Evolutionary conservation across 192 early-diverging fungal genomes (phyloP).

Genomic region (Rhizoclosmatium sp.): DNA sequence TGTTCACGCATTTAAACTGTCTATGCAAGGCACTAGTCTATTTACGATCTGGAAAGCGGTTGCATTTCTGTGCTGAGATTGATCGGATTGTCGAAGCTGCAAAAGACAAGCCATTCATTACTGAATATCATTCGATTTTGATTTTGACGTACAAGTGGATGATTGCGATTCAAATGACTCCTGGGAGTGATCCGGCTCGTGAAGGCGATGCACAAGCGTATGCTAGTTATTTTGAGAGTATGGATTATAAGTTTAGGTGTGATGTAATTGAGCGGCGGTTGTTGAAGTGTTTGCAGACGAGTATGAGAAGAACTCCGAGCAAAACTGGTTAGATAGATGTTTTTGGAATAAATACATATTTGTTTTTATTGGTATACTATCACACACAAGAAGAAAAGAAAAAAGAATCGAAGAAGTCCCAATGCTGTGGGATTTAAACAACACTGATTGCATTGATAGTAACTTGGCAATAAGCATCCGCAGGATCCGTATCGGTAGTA

Average conservation of each 20-base stretch:
- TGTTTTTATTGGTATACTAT: too few species aligned
- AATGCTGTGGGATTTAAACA: neutral
- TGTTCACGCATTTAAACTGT: neutral
- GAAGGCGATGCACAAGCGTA: slow-evolving; percentile 8
- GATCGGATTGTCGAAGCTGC: neutral
- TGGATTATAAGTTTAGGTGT: slow-evolving; percentile 31
- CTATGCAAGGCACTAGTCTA: neutral
- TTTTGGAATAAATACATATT: too few species aligned
- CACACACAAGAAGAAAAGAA: too few species aligned
- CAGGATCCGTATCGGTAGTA: neutral
- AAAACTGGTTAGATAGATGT: too few species aligned
- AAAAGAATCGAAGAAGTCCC: too few species aligned
- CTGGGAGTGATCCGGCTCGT: neutral
- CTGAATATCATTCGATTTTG: slow-evolving; percentile 21
- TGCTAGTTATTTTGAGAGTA: slow-evolving; percentile 34
- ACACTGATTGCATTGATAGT: neutral
- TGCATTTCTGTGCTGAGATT: slow-evolving; percentile 16
- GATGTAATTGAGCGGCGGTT: slow-evolving; percentile 28
- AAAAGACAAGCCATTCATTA: neutral
- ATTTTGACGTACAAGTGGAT: slow-evolving; percentile 22
- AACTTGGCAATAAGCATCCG: neutral
- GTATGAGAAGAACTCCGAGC: too few species aligned
- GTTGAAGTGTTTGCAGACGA: slow-evolving; percentile 3
- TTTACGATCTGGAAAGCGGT: slow-evolving; percentile 13
- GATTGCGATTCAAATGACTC: neutral